Evolutionary conservation across 2,329 filamentous ascomycete genomes (phyloP), one percentile per base, ranked within the genome.

Genomic region (Aspergillus pseudoterreus): DNA sequence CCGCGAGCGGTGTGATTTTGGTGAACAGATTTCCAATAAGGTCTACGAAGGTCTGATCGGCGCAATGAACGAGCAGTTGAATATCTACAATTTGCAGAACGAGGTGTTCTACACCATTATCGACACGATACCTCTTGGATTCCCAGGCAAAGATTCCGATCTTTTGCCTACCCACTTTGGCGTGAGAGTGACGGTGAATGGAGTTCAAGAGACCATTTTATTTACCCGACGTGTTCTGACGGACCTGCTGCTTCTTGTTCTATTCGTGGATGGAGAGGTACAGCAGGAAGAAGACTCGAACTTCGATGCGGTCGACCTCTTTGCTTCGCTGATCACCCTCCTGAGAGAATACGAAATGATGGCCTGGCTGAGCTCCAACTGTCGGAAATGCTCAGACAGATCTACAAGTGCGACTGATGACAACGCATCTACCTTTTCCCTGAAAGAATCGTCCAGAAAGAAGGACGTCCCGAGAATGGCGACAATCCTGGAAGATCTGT

Each of bases 201-300:
- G 90, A 6, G 84, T 88, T 0, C 87, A 92, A 63, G 91, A 97
- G 65, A 86, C 82, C 11, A 81, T 94, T 6, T 80, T 87, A 46
- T 72, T 89, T 30, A 86, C 88, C 53, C 85, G 85, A 72, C 83
- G 83, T 53, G 77, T 94, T 8, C 83, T 95, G 46, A 84, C 95
- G 56, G 90, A 92, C 63, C 82, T 97, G 52, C 75, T 97, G 2
- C 80, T 94, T 2, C 79, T 99, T 6, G 78, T 95, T 14, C 81
- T 94, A 9, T 91, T 96, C 68, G 87, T 97, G 79, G 87, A 94
- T 67, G 86, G 85, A 36, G 90, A 94, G 64, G 82, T 89, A 48
- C 87, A 92, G 52, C 82, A 85, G 57, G 84, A 86, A 39, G 84
- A 90, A 38, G 82, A 88, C 14, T 63, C 88, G 8, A 82, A 86